Evolutionary conservation across 1,284 basidiomycete genomes (phyloP), one percentile per base, ranked within the genome.

Genomic region (Tilletia walkeri): DNA sequence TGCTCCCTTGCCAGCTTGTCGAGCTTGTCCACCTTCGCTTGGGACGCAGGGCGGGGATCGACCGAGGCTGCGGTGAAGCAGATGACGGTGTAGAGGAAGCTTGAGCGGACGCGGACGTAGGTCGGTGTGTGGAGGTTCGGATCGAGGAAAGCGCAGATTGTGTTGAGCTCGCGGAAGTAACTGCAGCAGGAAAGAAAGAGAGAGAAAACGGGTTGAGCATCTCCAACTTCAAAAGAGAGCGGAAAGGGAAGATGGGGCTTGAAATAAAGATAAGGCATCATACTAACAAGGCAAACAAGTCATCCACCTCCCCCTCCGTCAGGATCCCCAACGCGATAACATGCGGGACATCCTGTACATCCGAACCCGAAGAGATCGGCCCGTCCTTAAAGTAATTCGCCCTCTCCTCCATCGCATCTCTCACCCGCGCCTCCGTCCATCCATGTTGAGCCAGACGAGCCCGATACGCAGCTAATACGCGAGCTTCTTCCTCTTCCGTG

Each of bases 101-200:
- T 53, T 6, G 49, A 53, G 49, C 49, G 49, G 18, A 18, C 14
- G 18, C 20, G 14, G 49, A 53, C 49, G 49, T n/a, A 53, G 49
- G 14, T 24, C 7, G 49, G 49, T 4, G 49, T 53, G 20, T 53
- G 49, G 4, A 53, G 49, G 20, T 53, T 16, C 20, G 49, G 49
- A 18, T 53, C 49, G 6, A 53, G 49, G 20, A 53, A 53, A 5
- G 18, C 49, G 49, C 49, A 53, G 20, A 18, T 53, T 16, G 20
- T 24, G 49, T 53, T 53, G 49, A 53, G 49, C n/a, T 53, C 49
- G 49, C 49, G 49, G 49, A 53, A 53, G 49, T 53, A 53, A 18
- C 49, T 53, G 49, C 16, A 16, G 20, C 49, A 24, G 20, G 7
- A 53, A 53, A 24, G n/a, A n/a, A n/a, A n/a, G n/a, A 24, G 20